phyloP scores from a whole-genome alignment of 2,329 filamentous ascomycete genomes.

The Xylaria multiplex region DNA sequence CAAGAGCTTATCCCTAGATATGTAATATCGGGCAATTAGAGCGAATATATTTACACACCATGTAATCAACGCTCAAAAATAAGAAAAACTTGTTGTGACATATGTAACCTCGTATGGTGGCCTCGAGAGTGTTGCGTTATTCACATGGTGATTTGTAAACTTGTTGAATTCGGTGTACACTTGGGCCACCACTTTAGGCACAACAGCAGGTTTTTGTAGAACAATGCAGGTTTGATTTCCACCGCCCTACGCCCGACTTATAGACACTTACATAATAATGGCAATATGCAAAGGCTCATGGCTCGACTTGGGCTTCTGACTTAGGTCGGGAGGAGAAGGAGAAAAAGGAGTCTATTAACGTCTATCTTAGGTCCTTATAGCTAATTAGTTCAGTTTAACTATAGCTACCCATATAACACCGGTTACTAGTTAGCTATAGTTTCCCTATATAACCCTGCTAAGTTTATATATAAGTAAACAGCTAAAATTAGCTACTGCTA shows the following conservation, averaged over 20 bases:
- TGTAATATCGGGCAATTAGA: neutral
- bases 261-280: neutral
- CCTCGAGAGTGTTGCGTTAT: constrained; percentile 4
- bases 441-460: too few relatives aligned
- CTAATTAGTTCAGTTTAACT: too few relatives aligned
- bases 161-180: neutral
- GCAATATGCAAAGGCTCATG: too few relatives aligned
- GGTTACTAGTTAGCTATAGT: too few relatives aligned
- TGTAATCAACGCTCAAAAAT: neutral
- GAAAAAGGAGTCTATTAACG: too few relatives aligned
- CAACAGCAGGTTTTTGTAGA: constrained; percentile 3
- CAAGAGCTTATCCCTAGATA: neutral
- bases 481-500: too few relatives aligned
- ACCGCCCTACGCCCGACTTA: neutral
- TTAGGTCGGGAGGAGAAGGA: too few relatives aligned
- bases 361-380: too few relatives aligned
- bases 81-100: neutral
- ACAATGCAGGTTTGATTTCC: neutral
- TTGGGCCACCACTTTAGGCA: neutral
- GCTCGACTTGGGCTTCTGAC: too few relatives aligned
- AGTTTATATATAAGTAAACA: too few relatives aligned
- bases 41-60: neutral
- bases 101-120: neutral
- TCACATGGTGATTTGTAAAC: neutral
- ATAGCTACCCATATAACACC: too few relatives aligned